Conservation (phyloP, 306 rosid genomes). For the Cicer cuneatum region DNA sequence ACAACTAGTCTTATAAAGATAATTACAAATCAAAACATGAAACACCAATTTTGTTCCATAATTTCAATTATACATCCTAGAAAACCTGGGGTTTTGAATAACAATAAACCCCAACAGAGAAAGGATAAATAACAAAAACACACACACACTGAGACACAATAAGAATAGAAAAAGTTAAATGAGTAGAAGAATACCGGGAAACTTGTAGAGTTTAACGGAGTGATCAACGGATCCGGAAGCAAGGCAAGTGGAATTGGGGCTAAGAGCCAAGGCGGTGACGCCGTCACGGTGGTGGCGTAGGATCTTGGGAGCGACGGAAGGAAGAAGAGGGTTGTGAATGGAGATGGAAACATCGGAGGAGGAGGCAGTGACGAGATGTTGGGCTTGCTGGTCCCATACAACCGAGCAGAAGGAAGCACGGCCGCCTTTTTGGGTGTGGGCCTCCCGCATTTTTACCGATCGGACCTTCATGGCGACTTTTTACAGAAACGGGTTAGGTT, state of each 20-base stretch:
- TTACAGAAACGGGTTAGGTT: background rate
- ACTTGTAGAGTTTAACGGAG: slow-evolving; percentile 96
- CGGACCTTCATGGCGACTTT: slow-evolving; percentile 72
- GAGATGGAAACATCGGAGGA: slow-evolving; percentile 69
- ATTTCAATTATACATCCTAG: background rate
- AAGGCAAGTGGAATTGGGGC: slow-evolving; percentile 94
- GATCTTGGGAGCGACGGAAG: slow-evolving; percentile 64
- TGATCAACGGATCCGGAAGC: slow-evolving; percentile 95
- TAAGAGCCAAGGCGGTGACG: slow-evolving; percentile 84
- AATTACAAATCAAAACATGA: background rate
- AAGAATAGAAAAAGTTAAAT: background rate
- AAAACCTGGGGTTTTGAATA: background rate
- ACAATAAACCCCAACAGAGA: background rate
- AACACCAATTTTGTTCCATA: background rate
- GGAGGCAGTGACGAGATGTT: slow-evolving; percentile 75
- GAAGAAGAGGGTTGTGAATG: slow-evolving; percentile 75
- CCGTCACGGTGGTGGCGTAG: slow-evolving; percentile 97
- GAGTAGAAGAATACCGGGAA: slow-evolving; percentile 61
- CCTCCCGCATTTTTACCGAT: slow-evolving; percentile 86
- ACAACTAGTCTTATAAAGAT: background rate
- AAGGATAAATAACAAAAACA: background rate
- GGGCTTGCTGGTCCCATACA: slow-evolving; percentile 84
- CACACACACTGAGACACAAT: too few relatives aligned
- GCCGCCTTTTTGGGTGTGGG: slow-evolving; percentile 77
- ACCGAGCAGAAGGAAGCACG: slow-evolving; percentile 79